These are phyloP conservation scores for Candida xyloterini DNA, from an alignment of 805 yeast genomes.

Conservation along the genomic window DNA sequence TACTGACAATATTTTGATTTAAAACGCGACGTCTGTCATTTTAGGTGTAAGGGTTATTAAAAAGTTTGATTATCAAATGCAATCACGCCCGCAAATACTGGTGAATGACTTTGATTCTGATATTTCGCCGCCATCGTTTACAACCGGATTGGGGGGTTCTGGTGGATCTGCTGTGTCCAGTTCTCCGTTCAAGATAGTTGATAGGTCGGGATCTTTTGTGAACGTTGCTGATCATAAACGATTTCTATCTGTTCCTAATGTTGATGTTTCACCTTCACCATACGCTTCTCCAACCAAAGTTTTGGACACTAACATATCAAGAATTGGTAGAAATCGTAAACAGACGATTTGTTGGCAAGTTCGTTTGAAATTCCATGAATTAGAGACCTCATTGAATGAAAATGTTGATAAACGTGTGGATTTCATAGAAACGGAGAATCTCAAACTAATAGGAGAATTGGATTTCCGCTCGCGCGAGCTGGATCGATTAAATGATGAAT, in stretches of 20 bases:
- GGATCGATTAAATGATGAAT: constrained; percentile 26
- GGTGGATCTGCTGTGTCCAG: background rate
- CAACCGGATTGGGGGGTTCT: constrained; percentile 2
- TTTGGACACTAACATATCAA: constrained; percentile 10
- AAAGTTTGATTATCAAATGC: background rate
- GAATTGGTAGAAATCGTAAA: background rate
- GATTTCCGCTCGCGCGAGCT: constrained; percentile 27
- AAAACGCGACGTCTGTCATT: constrained; percentile 12
- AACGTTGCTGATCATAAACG: constrained; percentile 12
- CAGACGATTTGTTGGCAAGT: constrained; percentile 26
- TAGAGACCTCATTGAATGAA: constrained; percentile 25
- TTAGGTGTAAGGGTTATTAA: background rate
- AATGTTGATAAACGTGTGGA: constrained; percentile 24
- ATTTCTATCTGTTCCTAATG: constrained; percentile 11
- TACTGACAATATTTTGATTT: constrained; percentile 11
- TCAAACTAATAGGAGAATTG: constrained; percentile 28
- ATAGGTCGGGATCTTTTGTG: constrained; percentile 11
- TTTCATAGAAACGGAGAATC: constrained; percentile 30
- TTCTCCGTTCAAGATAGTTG: background rate
- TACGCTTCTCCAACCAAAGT: constrained; percentile 6
- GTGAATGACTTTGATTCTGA: constrained; percentile 8
- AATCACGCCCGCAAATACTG: constrained; percentile 5
- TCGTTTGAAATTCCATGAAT: constrained; percentile 27
- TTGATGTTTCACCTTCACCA: constrained; percentile 1
- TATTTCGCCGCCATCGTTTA: constrained; percentile 11